These are phyloP conservation scores for Ogataea methylovora DNA, from an alignment of 805 yeast species.

Conservation along the genomic window DNA sequence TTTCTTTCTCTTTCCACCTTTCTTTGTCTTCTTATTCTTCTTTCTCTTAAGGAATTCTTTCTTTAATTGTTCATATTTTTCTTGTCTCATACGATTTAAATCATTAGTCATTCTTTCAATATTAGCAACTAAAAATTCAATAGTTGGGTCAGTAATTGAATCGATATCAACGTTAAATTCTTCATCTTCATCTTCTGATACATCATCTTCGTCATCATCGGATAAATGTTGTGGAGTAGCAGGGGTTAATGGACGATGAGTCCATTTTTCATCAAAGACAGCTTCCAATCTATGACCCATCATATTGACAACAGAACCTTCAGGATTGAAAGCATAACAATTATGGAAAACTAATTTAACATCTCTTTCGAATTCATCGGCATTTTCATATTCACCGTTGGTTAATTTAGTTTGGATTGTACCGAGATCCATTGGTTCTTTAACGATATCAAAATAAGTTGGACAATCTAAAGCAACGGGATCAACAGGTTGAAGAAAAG, in stretches of 20 bases:
- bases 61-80: slow-evolving; percentile 59
- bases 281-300: slow-evolving; percentile 92
- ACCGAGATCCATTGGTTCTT: slow-evolving; percentile 91
- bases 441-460: slow-evolving; percentile 76
- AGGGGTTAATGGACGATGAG: slow-evolving; percentile 68
- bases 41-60: slow-evolving; percentile 52
- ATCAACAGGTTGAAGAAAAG: slow-evolving; percentile 91
- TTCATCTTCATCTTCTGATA: slow-evolving; percentile 30
- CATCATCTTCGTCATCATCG: slow-evolving; percentile 34
- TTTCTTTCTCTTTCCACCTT: slow-evolving; percentile 9
- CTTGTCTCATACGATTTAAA: slow-evolving; percentile 72
- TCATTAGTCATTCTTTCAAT: slow-evolving; percentile 79
- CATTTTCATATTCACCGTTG: slow-evolving; percentile 82
- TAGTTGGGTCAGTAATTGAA: slow-evolving; percentile 82
- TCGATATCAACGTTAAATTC: slow-evolving; percentile 52
- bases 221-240: slow-evolving; percentile 45
- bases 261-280: slow-evolving; percentile 82
- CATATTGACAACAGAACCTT: slow-evolving; percentile 90
- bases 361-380: slow-evolving; percentile 81
- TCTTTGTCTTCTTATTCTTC: slow-evolving; percentile 29
- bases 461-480: slow-evolving; percentile 93
- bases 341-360: slow-evolving; percentile 77
- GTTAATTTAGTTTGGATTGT: slow-evolving; percentile 74
- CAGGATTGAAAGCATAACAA: slow-evolving; percentile 91
- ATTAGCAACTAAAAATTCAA: slow-evolving; percentile 82